Conservation (phyloP, 371 early-diverging fungal species). For the Lichtheimia hyalospora region DNA sequence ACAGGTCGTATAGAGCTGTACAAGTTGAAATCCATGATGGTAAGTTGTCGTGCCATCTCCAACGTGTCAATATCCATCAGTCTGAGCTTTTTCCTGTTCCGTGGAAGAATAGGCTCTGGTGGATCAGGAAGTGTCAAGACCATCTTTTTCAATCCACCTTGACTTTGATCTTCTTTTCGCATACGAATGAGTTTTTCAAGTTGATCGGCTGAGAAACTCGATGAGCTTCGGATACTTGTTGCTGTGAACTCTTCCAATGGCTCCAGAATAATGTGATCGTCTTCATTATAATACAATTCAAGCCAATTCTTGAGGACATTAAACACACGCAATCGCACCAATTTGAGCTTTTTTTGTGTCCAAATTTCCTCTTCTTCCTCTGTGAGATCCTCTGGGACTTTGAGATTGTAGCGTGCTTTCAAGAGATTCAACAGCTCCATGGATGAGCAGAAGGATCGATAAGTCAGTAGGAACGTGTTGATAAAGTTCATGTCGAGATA, state of each 20-base stretch:
- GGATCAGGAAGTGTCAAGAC: slow-evolving; percentile 62
- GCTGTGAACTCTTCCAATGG: slow-evolving; percentile 74
- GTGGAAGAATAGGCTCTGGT: slow-evolving; percentile 74
- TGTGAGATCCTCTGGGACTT: slow-evolving; percentile 66
- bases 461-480: slow-evolving; percentile 85
- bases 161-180: slow-evolving; percentile 57
- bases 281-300: slow-evolving; percentile 82
- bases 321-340: slow-evolving; percentile 85
- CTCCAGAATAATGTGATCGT: slow-evolving; percentile 62
- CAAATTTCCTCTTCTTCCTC: slow-evolving; percentile 70
- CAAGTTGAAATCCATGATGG: slow-evolving; percentile 81
- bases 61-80: slow-evolving; percentile 86
- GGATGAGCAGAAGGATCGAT: slow-evolving; percentile 84
- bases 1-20: slow-evolving; percentile 81
- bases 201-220: slow-evolving; percentile 73
- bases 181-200: slow-evolving; percentile 73
- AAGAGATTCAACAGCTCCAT: slow-evolving; percentile 69
- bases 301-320: slow-evolving; percentile 93
- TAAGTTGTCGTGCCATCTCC: slow-evolving; percentile 94
- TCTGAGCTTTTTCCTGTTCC: slow-evolving; percentile 62
- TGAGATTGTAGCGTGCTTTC: slow-evolving; percentile 72
- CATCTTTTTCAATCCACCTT: slow-evolving; percentile 62
- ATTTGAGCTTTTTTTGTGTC: slow-evolving; percentile 80
- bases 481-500: slow-evolving; percentile 75
- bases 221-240: slow-evolving; percentile 68